phyloP scores from a whole-genome alignment of 495 filamentous ascomycete genomes.

The Melanomma pulvis-pyrius region DNA sequence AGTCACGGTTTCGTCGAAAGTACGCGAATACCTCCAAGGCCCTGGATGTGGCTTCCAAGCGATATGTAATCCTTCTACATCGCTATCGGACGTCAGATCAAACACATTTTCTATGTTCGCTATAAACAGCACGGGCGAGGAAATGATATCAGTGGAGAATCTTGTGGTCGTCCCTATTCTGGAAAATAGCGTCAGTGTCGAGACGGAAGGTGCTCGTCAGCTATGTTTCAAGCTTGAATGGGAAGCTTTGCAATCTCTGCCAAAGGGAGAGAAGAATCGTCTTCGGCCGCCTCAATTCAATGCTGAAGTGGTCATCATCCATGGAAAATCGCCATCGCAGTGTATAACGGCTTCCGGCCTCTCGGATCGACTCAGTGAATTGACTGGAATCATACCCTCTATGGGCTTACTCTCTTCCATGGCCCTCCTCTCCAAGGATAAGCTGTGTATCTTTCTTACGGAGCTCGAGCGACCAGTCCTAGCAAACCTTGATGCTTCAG shows the following conservation, averaged over 20 bases:
- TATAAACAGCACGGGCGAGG: not conserved
- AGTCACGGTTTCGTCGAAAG: conserved; percentile 8
- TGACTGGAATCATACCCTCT: not conserved
- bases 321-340: no score
- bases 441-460: conserved; percentile 3
- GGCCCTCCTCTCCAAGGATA: conserved; percentile 6
- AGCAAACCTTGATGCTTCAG: not conserved
- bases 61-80: not conserved
- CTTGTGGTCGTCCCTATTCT: conserved; percentile 10
- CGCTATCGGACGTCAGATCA: conserved; percentile 5
- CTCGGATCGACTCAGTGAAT: not conserved
- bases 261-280: not conserved
- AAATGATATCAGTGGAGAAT: conserved; percentile 15
- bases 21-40: not conserved
- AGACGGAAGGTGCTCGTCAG: not conserved
- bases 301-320: no score
- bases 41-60: conserved; percentile 1
- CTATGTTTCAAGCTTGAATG: conserved; percentile 25
- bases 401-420: not conserved
- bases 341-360: not conserved
- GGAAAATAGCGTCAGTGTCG: not conserved
- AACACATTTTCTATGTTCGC: conserved; percentile 22
- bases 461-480: conserved; percentile 12
- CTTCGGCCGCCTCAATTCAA: no score
- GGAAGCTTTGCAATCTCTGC: conserved; percentile 4